Evolutionary conservation across 2,329 filamentous ascomycete species (phyloP), one percentile per base, ranked within the genome.

Genomic region (Gremmenia infestans): DNA sequence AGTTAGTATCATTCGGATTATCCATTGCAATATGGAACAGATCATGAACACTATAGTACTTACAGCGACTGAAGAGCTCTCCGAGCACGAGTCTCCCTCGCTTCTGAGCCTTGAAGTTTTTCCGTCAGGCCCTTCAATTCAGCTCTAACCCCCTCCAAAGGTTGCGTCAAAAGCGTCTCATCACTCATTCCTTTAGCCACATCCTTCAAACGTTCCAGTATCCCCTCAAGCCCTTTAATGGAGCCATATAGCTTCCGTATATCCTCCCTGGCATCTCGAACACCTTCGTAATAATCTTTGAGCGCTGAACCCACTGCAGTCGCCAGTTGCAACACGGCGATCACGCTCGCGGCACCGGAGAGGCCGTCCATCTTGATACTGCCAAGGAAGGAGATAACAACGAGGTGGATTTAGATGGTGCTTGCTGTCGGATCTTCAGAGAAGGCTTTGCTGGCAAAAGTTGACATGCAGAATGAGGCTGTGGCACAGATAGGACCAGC

Each of bases 251-350:
- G 51, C 36, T 50, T 55, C 9, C 54, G 32, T 22, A 63, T 58
- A 36, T 64, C 60, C 23, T 55, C 52, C 28, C 60, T 45, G 28
- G 60, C 58, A 50, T 61, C 48, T 19, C 53, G 56, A 11, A 63
- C 53, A 14, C 35, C 53, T 35, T 55, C 40, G 23, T 60, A 55
- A 19, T 59, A 64, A n/a, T 51, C 52, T 42, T 53, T 53, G 19
- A 59, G 56, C 7, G 40, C 47, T 7, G 51, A 46, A 4, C 51
- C 51, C n/a, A 62, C 42, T 14, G 48, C 17, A 32, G 39, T 28
- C 5, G 58, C 51, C 7, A 60, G 53, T 17, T 61, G 53, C n/a
- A 61, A 50, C 8, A 60, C 50, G 1, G 53, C 53, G 22, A 57
- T 56, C 14, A 63, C 47, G 37, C 51, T 56, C 8, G 53, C 57